Evolutionary conservation across 129 eudicot genomes (phyloP).

Genomic region (Flaveria linearis): DNA sequence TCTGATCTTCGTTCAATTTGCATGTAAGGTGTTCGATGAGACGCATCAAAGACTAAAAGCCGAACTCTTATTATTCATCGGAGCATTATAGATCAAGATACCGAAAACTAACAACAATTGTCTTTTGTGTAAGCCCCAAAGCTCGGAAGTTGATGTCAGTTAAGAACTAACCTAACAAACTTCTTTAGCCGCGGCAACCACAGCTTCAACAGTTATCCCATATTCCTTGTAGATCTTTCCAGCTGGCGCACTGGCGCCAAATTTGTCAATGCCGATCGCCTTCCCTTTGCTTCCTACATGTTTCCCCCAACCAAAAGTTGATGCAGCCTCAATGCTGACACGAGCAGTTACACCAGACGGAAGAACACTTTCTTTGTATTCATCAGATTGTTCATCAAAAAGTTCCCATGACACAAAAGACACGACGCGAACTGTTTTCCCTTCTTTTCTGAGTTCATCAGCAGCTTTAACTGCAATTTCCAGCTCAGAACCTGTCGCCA

Average conservation of each 20-base stretch:
- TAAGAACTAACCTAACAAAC: conserved; percentile 23
- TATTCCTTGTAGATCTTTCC: conserved; percentile 82
- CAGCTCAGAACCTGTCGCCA: conserved; percentile 84
- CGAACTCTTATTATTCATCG: conserved; percentile 33
- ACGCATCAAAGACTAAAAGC: conserved; percentile 47
- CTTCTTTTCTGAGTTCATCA: conserved; percentile 95
- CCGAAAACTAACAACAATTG: conserved; percentile 7
- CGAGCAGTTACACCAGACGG: conserved; percentile 81
- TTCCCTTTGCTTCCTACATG: conserved; percentile 73
- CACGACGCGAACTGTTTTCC: conserved; percentile 90
- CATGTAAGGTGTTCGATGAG: conserved; percentile 44
- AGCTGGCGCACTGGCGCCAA: conserved; percentile 97
- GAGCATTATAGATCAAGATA: conserved; percentile 32
- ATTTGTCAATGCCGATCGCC: conserved; percentile 83
- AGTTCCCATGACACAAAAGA: conserved; percentile 93
- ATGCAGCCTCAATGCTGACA: conserved; percentile 91
- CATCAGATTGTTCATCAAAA: conserved; percentile 73
- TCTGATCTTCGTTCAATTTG: conserved; percentile 39
- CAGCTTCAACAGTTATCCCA: conserved; percentile 83
- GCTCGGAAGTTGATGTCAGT: no score
- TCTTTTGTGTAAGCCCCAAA: no score
- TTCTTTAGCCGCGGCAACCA: conserved; percentile 74
- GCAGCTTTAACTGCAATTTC: conserved; percentile 91
- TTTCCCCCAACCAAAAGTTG: conserved; percentile 86
- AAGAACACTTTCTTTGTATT: conserved; percentile 82